These are phyloP conservation scores for Calonectria multiphialidica DNA, from an alignment of 2,329 filamentous ascomycete genomes.

Conservation along the genomic window DNA sequence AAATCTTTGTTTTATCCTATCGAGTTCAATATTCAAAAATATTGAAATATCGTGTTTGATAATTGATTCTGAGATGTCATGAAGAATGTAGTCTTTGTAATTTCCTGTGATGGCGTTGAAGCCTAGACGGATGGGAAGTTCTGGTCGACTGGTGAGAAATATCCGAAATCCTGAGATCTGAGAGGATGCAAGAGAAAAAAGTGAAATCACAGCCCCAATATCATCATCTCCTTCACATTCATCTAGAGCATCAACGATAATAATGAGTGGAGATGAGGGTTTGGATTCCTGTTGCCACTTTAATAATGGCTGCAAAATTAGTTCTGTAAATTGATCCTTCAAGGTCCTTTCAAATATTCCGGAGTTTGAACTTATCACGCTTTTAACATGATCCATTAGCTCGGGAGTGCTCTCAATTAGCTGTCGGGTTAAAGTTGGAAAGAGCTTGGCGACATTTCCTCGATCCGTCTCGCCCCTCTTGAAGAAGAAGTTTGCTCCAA, in stretches of 20 bases:
- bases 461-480: too few species aligned
- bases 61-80: neutral
- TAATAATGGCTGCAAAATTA: slow-evolving; percentile 48
- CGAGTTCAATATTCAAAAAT: neutral
- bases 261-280: slow-evolving; percentile 33
- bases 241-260: slow-evolving; percentile 51
- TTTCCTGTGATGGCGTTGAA: neutral
- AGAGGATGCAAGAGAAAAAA: neutral
- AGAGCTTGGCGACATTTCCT: slow-evolving; percentile 41
- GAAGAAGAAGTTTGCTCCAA: neutral
- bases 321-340: slow-evolving; percentile 54
- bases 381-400: slow-evolving; percentile 41
- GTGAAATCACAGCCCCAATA: slow-evolving; percentile 32
- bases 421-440: slow-evolving; percentile 54
- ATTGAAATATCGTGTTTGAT: neutral
- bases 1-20: neutral
- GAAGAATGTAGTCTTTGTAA: neutral
- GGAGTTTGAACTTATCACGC: slow-evolving; percentile 47
- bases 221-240: slow-evolving; percentile 46
- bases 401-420: slow-evolving; percentile 45
- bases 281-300: neutral
- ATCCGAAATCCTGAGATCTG: slow-evolving; percentile 44
- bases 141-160: slow-evolving; percentile 39
- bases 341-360: slow-evolving; percentile 45
- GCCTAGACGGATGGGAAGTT: neutral